Percentiles rank a stretch among this genome's conserved stretches.
Conservation (phyloP, 2,329 filamentous ascomycete genomes). For the Aspergillus sp. region DNA sequence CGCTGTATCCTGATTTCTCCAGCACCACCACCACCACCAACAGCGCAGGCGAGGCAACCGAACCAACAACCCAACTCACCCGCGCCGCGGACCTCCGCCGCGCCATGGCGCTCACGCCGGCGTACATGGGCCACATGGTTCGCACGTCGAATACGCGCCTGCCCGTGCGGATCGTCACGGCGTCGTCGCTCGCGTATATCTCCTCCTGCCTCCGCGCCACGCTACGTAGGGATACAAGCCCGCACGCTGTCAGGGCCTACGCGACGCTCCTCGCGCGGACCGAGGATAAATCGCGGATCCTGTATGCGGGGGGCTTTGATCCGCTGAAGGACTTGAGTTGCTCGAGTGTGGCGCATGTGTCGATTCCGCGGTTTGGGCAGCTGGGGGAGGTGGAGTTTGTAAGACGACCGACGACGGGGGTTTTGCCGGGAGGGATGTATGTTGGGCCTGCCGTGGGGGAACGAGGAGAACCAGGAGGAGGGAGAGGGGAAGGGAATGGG, state of each 20-base stretch:
- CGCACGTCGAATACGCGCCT: constrained; percentile 20
- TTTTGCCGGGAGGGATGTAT: constrained; percentile 21
- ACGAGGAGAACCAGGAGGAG: background rate
- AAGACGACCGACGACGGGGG: constrained; percentile 16
- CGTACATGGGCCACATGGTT: constrained; percentile 30
- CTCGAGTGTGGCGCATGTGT: constrained; percentile 23
- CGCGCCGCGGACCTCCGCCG: constrained; percentile 28
- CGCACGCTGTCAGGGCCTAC: constrained; percentile 21
- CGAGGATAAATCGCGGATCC: constrained; percentile 21
- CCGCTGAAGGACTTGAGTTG: constrained; percentile 21
- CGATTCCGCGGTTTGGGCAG: constrained; percentile 16
- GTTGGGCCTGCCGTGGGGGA: constrained; percentile 9
- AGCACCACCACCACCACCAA: background rate
- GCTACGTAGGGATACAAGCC: constrained; percentile 4
- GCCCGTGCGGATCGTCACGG: constrained; percentile 10
- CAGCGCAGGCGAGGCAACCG: background rate
- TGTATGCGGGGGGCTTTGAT: constrained; percentile 23
- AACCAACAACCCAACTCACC: constrained; percentile 14
- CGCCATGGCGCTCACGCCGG: constrained; percentile 18
- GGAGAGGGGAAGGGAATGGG: background rate
- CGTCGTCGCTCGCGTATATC: constrained; percentile 11
- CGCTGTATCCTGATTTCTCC: background rate
- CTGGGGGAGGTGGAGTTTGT: constrained; percentile 17
- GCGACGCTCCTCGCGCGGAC: constrained; percentile 23
- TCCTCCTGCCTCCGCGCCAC: constrained; percentile 6